Evolutionary conservation across 768 basidiomycete species (phyloP).

Genomic region (Kwoniella dejecticola): DNA sequence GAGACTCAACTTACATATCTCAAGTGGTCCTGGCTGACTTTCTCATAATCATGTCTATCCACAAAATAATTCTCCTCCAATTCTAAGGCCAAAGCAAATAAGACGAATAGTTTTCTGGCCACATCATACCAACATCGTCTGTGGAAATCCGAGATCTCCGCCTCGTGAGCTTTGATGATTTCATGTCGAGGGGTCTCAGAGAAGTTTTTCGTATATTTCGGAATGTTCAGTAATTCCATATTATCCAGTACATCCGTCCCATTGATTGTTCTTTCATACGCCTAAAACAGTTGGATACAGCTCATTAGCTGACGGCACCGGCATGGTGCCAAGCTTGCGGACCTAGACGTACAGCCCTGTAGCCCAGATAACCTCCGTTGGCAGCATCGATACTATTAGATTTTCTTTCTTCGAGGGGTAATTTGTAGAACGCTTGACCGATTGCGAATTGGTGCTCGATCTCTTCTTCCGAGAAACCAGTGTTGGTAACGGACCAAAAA

Average conservation of each 20-base stretch:
- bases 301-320: neutral
- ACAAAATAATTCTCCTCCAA: conserved; percentile 45
- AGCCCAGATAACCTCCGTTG: conserved; percentile 57
- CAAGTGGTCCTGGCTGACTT: conserved; percentile 56
- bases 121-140: conserved; percentile 54
- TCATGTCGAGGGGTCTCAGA: conserved; percentile 33
- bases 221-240: conserved; percentile 57
- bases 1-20: conserved; percentile 46
- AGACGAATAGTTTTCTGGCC: conserved; percentile 49
- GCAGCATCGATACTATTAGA: conserved; percentile 53
- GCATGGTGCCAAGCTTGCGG: neutral
- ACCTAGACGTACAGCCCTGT: conserved; percentile 51
- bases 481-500: conserved; percentile 53
- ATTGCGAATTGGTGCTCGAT: conserved; percentile 56
- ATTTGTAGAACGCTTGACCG: conserved; percentile 56
- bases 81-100: conserved; percentile 47
- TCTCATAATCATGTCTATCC: conserved; percentile 42
- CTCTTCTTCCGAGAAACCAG: conserved; percentile 58
- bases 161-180: conserved; percentile 49
- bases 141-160: conserved; percentile 53
- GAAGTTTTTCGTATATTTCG: conserved; percentile 55
- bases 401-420: conserved; percentile 56
- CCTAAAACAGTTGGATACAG: conserved; percentile 6
- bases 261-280: conserved; percentile 51
- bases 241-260: conserved; percentile 57